Base-by-base conservation (phyloP, 1,284 basidiomycete species). In the Anthracocystis setariae region DNA sequence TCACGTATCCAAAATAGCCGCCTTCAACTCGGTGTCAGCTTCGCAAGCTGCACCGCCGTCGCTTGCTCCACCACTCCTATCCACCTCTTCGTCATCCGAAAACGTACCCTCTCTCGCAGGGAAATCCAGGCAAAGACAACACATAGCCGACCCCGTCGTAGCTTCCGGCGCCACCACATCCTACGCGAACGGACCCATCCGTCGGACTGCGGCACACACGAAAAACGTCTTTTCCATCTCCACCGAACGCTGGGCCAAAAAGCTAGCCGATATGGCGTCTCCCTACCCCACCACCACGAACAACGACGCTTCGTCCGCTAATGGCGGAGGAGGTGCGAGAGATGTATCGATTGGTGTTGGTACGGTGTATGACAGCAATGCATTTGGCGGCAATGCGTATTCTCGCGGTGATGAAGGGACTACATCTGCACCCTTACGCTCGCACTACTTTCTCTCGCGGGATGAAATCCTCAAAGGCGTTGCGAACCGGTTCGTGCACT, bases 401-500 rank as follows among this genome's bases (percentile, higher is more conserved):
- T 56, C 52, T 10, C 45, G 67, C 8, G 48, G 55, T 8, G 37
- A 50, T 24, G 20, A 49, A 7, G 45, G 53, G 27, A 43, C 43
- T 8, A 13, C 8, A 7, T 29, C 48, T 3, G 45, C 50, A 23
- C 70, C 69, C 1, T 59, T 56, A 2, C 67, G 74, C 2, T 64
- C 76, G 33, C 77, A 78, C 60, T 80, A 82, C 66, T 60, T 60
- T n/a, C 51, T 82, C 4, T 71, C 76, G 8, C 63, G 77, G 3
- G 61, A 74, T 33, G 81, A 82, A 46, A 69, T 82, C 46, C 62
- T 82, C 45, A 82, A 82, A 57, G 80, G 81, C 27, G 70, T 80
- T 15, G 81, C 81, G 5, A 82, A 82, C 40, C 62, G 81, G 1
- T 82, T 82, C 43, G 81, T 82, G 13, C 81, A 82, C 50, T 80